These are phyloP conservation scores for Dactylorhiza incarnata DNA, from an alignment of 106 monocot species.

Conservation along the genomic window DNA sequence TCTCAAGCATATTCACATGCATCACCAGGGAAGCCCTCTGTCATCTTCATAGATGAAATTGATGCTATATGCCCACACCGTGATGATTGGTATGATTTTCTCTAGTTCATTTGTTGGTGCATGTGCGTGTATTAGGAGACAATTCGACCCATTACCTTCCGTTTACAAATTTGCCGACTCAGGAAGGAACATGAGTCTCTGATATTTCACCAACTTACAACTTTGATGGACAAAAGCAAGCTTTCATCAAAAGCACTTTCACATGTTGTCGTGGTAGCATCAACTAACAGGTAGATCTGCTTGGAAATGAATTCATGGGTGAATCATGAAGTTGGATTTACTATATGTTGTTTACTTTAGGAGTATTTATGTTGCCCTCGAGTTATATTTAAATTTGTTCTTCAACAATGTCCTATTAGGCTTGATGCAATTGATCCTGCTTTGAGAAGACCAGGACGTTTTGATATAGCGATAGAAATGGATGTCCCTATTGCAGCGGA, in stretches of 20 bases:
- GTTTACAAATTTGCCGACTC: not conserved
- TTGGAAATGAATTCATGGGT: not conserved
- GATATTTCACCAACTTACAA: slow-evolving; percentile 77
- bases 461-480: slow-evolving; percentile 87
- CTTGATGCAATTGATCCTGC: slow-evolving; percentile 74
- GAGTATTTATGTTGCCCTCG: not conserved
- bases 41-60: slow-evolving; percentile 93
- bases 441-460: slow-evolving; percentile 76
- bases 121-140: not conserved
- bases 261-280: slow-evolving; percentile 14
- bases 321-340: not conserved
- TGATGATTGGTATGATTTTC: slow-evolving; percentile 29
- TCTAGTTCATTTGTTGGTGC: not conserved
- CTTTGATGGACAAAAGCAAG: slow-evolving; percentile 84
- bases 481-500: slow-evolving; percentile 70
- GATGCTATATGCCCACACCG: slow-evolving; percentile 84
- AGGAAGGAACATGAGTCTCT: slow-evolving; percentile 85
- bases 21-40: slow-evolving; percentile 67
- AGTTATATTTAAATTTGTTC: not conserved
- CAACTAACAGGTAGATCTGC: slow-evolving; percentile 51
- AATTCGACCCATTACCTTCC: not conserved
- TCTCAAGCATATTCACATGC: slow-evolving; percentile 65
- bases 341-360: not conserved
- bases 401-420: slow-evolving; percentile 3
- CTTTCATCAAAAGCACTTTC: slow-evolving; percentile 26